phyloP scores from a whole-genome alignment of 2,329 filamentous ascomycete genomes.

The Colletotrichum sp. region DNA sequence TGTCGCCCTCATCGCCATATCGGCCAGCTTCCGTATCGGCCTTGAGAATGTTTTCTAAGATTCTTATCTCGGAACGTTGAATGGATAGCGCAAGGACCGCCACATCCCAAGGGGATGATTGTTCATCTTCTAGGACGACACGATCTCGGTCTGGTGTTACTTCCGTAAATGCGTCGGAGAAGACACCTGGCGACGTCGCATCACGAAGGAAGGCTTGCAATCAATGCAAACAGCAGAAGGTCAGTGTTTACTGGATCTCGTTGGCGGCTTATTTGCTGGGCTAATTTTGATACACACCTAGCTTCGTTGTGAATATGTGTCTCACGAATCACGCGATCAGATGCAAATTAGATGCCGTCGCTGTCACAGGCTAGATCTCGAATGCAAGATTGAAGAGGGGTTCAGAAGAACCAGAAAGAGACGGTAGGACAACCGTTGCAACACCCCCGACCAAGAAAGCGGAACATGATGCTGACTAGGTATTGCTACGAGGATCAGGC shows the following conservation, averaged over 20 bases:
- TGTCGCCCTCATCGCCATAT: fast-evolving
- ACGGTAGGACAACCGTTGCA: not conserved
- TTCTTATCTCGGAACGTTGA: not conserved
- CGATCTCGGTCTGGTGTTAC: not conserved
- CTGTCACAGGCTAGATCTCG: not conserved
- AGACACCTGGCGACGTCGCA: not conserved
- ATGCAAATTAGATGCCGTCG: not conserved
- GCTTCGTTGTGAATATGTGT: not conserved
- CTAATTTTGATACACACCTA: not conserved
- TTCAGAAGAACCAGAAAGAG: not conserved
- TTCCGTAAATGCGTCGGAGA: not conserved
- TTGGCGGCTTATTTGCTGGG: not conserved
- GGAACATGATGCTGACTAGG: not conserved
- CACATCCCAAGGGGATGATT: not conserved
- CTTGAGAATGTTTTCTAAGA: not conserved
- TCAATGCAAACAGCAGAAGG: not conserved
- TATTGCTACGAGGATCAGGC: not conserved
- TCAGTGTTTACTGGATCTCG: not conserved
- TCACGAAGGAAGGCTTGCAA: not conserved
- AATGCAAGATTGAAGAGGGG: not conserved
- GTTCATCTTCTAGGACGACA: not conserved
- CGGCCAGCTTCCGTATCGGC: not conserved
- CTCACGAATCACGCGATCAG: not conserved
- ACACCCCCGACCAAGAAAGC: not conserved
- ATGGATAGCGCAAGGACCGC: not conserved